Conservation (phyloP, 176 grass and related monocot genomes). For the Elymus sibiricus region DNA sequence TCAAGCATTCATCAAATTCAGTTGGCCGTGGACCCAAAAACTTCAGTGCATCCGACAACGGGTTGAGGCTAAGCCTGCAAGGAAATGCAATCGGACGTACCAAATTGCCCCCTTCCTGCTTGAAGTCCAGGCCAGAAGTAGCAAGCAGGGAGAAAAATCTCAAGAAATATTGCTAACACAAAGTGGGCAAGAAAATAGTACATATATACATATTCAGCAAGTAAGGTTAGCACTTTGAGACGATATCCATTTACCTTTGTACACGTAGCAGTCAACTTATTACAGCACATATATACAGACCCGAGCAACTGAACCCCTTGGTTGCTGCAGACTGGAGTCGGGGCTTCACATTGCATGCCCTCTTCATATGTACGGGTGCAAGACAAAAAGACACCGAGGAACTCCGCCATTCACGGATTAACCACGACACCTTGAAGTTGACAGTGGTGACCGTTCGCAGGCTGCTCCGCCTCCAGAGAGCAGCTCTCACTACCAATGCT, state of each 20-base stretch:
- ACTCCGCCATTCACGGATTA: constrained; percentile 36
- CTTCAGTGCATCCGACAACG: background rate
- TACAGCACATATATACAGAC: constrained; percentile 61
- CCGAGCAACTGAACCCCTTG: constrained; percentile 45
- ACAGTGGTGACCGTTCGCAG: constrained; percentile 31
- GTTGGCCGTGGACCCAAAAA: background rate
- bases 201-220: constrained; percentile 4
- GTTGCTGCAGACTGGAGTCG: constrained; percentile 35
- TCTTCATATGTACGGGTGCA: constrained; percentile 35
- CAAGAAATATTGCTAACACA: background rate
- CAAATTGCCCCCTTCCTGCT: background rate
- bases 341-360: constrained; percentile 26
- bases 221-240: constrained; percentile 14
- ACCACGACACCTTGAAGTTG: constrained; percentile 63
- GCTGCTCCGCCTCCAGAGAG: constrained; percentile 63
- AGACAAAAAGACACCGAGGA: constrained; percentile 24
- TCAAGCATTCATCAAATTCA: background rate
- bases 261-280: constrained; percentile 49
- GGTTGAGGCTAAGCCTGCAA: background rate
- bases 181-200: background rate
- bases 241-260: constrained; percentile 28
- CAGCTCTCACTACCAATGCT: constrained; percentile 52
- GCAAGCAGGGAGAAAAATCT: background rate
- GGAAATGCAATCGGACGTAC: background rate
- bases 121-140: background rate